Conservation (phyloP, 75 land plant genomes). For the Ceratopteris richardii region DNA sequence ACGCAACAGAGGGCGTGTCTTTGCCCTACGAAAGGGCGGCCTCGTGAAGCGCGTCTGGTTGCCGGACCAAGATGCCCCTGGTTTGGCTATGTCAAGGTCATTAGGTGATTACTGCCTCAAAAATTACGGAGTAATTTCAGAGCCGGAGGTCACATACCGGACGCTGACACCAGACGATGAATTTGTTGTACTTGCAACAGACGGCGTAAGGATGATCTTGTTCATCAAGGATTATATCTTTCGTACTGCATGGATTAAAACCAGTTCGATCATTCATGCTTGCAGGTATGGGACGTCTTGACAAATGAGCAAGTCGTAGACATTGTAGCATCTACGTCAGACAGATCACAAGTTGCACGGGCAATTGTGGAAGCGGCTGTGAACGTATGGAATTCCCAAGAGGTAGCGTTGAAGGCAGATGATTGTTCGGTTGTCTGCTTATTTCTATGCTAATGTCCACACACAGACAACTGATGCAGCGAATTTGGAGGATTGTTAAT, state of each 20-base stretch:
- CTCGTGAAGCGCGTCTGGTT: conserved; percentile 24
- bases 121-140: conserved; percentile 26
- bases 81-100: conserved; percentile 29
- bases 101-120: conserved; percentile 31
- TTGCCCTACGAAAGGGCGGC: conserved; percentile 26
- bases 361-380: conserved; percentile 46
- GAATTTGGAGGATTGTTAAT: no score
- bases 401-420: conserved; percentile 50
- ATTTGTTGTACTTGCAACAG: conserved; percentile 31
- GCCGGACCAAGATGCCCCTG: conserved; percentile 27
- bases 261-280: no score
- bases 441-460: no score
- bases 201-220: conserved; percentile 21
- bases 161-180: conserved; percentile 17
- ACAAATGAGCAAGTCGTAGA: conserved; percentile 53
- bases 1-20: conserved; percentile 23
- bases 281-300: conserved; percentile 62
- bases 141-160: conserved; percentile 21
- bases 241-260: no score
- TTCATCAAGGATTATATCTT: not conserved
- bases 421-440: conserved; percentile 62
- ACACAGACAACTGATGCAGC: no score
- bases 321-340: conserved; percentile 44
- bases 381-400: conserved; percentile 45
- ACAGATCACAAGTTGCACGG: conserved; percentile 32